Evolutionary conservation across 345 rosid genomes (phyloP).

Genomic region (Euphorbia lathyris): DNA sequence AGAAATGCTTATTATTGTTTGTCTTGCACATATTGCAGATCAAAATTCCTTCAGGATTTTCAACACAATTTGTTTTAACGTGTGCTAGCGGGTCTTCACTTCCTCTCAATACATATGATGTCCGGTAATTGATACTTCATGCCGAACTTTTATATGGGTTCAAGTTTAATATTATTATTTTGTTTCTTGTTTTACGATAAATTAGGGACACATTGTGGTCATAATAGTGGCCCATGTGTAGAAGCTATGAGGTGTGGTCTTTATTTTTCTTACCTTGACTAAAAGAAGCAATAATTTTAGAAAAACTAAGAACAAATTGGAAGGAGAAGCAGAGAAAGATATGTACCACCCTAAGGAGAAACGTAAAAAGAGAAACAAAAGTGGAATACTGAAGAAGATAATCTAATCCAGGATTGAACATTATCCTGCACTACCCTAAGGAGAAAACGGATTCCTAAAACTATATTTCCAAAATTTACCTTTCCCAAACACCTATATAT

Average conservation of each 20-base stretch:
- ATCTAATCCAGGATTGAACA: no score
- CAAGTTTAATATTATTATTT: background rate
- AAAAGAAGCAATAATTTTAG: background rate
- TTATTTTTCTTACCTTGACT: background rate
- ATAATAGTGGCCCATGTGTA: constrained; percentile 1
- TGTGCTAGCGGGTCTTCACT: constrained; percentile 68
- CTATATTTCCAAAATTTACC: no score
- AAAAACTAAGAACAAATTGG: background rate
- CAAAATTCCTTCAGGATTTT: constrained; percentile 72
- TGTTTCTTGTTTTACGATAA: background rate
- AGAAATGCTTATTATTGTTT: background rate
- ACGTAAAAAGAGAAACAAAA: no score
- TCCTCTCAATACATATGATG: constrained; percentile 56
- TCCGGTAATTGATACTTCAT: constrained; percentile 45
- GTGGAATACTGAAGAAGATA: no score
- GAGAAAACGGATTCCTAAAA: no score
- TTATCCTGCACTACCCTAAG: no score
- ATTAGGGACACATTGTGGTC: background rate
- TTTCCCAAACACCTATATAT: no score
- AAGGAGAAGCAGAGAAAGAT: background rate
- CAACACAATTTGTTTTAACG: constrained; percentile 74
- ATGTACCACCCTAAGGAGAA: background rate
- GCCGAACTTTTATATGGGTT: background rate
- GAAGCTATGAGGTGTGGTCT: background rate
- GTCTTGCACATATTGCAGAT: constrained; percentile 49